A percentile compares a stretch with the other conserved stretches of the same genome.
Conservation (phyloP, 2,329 filamentous ascomycete genomes). For the Colletotrichum godetiae region DNA sequence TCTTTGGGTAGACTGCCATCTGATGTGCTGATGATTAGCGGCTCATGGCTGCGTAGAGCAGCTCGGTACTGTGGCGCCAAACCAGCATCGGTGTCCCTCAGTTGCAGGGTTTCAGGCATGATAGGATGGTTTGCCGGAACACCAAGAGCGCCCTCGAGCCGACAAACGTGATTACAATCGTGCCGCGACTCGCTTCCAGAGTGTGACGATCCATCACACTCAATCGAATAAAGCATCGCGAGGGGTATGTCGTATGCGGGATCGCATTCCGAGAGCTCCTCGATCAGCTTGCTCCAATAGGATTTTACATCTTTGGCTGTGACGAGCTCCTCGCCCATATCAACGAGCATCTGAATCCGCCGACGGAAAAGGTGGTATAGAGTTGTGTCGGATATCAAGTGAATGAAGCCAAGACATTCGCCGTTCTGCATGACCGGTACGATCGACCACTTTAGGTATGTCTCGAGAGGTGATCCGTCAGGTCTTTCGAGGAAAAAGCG, state of each 20-base stretch:
- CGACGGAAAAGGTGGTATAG: slow-evolving; percentile 60
- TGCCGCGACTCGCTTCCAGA: slow-evolving; percentile 40
- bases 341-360: slow-evolving; percentile 60
- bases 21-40: slow-evolving; percentile 53
- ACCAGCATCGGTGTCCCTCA: slow-evolving; percentile 50
- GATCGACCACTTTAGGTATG: slow-evolving; percentile 60
- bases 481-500: slow-evolving; percentile 56
- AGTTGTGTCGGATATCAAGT: slow-evolving; percentile 60
- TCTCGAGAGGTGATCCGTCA: slow-evolving; percentile 57
- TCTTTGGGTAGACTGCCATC: slow-evolving; percentile 66
- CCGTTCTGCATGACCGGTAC: slow-evolving; percentile 57
- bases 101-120: slow-evolving; percentile 49
- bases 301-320: slow-evolving; percentile 56
- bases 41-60: slow-evolving; percentile 50
- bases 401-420: slow-evolving; percentile 57
- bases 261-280: slow-evolving; percentile 54
- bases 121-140: slow-evolving; percentile 57
- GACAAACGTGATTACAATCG: slow-evolving; percentile 49
- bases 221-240: slow-evolving; percentile 63
- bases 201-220: slow-evolving; percentile 48
- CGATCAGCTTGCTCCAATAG: slow-evolving; percentile 59
- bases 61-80: slow-evolving; percentile 53
- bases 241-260: slow-evolving; percentile 62
- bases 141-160: slow-evolving; percentile 57
- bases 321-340: slow-evolving; percentile 58